Evolutionary conservation across 2,329 filamentous ascomycete genomes (phyloP).

Genomic region (Fusarium bactridioides): DNA sequence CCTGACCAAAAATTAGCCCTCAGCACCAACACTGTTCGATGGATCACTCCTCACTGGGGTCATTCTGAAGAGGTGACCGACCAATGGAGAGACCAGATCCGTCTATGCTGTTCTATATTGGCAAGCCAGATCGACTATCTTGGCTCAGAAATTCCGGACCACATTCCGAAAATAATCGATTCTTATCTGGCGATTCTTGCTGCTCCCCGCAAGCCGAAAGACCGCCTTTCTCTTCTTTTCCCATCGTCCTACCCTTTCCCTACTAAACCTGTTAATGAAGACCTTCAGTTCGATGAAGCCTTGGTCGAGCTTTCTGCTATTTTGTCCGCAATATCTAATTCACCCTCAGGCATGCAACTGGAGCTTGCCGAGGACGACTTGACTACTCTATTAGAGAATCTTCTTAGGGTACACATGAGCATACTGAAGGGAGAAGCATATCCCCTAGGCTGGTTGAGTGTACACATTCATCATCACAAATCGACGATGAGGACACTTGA

Average conservation of each 20-base stretch:
- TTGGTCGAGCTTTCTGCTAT: conserved; percentile 89
- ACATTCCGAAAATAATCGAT: conserved; percentile 89
- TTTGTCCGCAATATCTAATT: conserved; percentile 81
- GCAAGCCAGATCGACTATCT: conserved; percentile 84
- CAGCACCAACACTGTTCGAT: conserved; percentile 82
- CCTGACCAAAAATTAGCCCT: conserved; percentile 77
- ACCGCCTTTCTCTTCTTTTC: conserved; percentile 85
- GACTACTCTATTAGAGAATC: conserved; percentile 76
- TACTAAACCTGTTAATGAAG: conserved; percentile 69
- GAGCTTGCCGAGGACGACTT: conserved; percentile 79
- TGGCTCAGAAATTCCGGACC: conserved; percentile 82
- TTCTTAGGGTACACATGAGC: conserved; percentile 85
- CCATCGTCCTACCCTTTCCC: conserved; percentile 91
- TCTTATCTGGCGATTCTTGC: conserved; percentile 83
- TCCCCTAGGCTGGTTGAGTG: conserved; percentile 87
- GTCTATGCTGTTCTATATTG: conserved; percentile 90
- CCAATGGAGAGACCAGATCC: conserved; percentile 92
- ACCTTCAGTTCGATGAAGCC: conserved; percentile 78
- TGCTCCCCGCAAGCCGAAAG: conserved; percentile 60
- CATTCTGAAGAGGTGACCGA: conserved; percentile 75
- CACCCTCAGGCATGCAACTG: conserved; percentile 74
- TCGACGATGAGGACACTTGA: conserved; percentile 87
- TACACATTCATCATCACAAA: conserved; percentile 92
- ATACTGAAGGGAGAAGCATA: conserved; percentile 91
- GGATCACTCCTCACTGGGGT: conserved; percentile 96